Evolutionary conservation across 192 early-diverging fungal species (phyloP).

Genomic region (Backusella tarrabulga): DNA sequence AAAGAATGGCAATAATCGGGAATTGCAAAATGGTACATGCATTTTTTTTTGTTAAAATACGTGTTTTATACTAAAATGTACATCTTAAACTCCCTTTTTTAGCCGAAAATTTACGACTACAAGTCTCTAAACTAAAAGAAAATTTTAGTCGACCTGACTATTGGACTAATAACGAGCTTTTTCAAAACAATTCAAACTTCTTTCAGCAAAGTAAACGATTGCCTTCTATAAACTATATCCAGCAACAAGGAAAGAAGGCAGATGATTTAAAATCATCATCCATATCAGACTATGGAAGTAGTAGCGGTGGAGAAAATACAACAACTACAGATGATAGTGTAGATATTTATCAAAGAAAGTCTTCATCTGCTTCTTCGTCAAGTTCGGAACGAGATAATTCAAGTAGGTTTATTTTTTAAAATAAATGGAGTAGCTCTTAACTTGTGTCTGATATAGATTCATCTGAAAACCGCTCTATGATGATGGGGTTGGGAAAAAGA

Average conservation of each 20-base stretch:
- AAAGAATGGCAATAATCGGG: conserved; percentile 2
- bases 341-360: conserved; percentile 9
- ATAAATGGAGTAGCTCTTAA: neutral
- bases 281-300: neutral
- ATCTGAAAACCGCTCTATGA: conserved; percentile 2
- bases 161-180: neutral
- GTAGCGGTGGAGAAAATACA: neutral
- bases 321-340: neutral
- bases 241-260: neutral
- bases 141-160: neutral
- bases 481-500: conserved; percentile 13
- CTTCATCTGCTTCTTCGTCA: neutral
- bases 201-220: neutral
- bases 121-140: conserved; percentile 13
- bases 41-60: neutral
- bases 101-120: conserved; percentile 14
- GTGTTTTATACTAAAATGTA: neutral
- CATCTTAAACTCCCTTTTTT: neutral
- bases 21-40: conserved; percentile 11
- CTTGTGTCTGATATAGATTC: neutral
- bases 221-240: neutral
- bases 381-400: neutral
- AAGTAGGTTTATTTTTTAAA: neutral
- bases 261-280: neutral
- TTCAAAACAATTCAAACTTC: neutral